Conservation (phyloP, 345 rosid species). For the Rhodamnia argentea region DNA sequence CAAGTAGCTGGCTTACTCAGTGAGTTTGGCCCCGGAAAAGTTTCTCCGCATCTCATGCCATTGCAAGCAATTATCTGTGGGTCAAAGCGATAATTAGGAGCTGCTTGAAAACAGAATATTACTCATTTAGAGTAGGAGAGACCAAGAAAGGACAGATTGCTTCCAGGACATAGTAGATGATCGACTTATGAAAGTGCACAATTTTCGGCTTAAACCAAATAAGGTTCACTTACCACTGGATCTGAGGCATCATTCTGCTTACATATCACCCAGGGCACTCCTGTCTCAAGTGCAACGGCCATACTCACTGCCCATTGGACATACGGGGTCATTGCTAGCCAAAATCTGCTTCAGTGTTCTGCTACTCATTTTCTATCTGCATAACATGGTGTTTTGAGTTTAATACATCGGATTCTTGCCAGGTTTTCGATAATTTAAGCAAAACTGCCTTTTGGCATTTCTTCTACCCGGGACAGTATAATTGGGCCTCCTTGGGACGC, state of each 20-base stretch:
- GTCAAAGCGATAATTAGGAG: not conserved
- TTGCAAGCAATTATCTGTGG: slow-evolving; percentile 77
- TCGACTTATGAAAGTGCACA: not conserved
- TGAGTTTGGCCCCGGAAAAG: slow-evolving; percentile 76
- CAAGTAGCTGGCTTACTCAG: slow-evolving; percentile 73
- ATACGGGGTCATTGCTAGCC: slow-evolving; percentile 44
- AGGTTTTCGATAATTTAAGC: not conserved
- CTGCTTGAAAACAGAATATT: not conserved
- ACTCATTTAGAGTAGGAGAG: not conserved
- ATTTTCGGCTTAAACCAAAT: not conserved
- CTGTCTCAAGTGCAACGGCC: slow-evolving; percentile 64
- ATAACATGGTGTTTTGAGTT: not conserved
- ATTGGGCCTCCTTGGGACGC: slow-evolving; percentile 98
- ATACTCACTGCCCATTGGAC: slow-evolving; percentile 72
- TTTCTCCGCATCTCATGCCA: slow-evolving; percentile 79
- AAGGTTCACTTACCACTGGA: slow-evolving; percentile 48
- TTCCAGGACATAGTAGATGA: not conserved
- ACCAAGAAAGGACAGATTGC: not conserved
- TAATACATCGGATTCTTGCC: not conserved
- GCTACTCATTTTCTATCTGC: slow-evolving; percentile 89
- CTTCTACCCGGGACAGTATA: slow-evolving; percentile 69
- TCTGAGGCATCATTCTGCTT: slow-evolving; percentile 83
- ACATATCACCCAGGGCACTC: slow-evolving; percentile 99
- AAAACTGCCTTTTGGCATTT: not conserved
- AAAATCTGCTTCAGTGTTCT: slow-evolving; percentile 40